A percentile compares a stretch with the other conserved stretches of the same genome.
Conservation (phyloP, 2,329 filamentous ascomycete species). For the Botrytis medusae region DNA sequence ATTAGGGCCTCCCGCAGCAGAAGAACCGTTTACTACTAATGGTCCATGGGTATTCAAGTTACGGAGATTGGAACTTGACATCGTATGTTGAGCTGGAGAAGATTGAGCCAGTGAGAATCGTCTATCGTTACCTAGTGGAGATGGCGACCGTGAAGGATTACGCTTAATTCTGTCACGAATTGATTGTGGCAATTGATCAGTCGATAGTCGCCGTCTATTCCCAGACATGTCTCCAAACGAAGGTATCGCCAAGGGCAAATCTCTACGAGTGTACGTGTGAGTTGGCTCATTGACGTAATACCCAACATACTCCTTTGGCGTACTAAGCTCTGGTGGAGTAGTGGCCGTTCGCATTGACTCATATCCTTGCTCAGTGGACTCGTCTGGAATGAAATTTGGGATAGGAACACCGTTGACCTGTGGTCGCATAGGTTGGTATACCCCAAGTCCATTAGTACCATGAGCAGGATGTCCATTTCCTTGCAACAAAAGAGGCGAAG, state of each 20-base stretch:
- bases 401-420: constrained; percentile 51
- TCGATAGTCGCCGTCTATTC: constrained; percentile 35
- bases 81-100: constrained; percentile 33
- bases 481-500: constrained; percentile 41
- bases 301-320: constrained; percentile 39
- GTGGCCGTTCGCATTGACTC: constrained; percentile 28
- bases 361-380: constrained; percentile 37
- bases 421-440: constrained; percentile 34
- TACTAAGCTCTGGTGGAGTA: constrained; percentile 34
- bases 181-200: constrained; percentile 40
- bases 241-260: constrained; percentile 35
- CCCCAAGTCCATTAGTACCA: constrained; percentile 36
- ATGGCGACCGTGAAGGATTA: constrained; percentile 39
- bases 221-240: constrained; percentile 38
- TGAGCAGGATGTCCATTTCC: constrained; percentile 42
- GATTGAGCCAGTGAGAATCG: constrained; percentile 35
- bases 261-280: constrained; percentile 28
- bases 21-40: constrained; percentile 38
- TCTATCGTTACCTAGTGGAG: constrained; percentile 40
- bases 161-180: constrained; percentile 38
- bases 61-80: constrained; percentile 35
- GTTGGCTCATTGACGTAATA: constrained; percentile 39
- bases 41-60: constrained; percentile 35
- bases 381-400: constrained; percentile 58
- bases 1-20: neutral